A percentile compares a stretch with the other conserved stretches of the same genome.
These are phyloP conservation scores for Alternaria viburni DNA, from an alignment of 2,329 filamentous ascomycete genomes.

Conservation along the genomic window DNA sequence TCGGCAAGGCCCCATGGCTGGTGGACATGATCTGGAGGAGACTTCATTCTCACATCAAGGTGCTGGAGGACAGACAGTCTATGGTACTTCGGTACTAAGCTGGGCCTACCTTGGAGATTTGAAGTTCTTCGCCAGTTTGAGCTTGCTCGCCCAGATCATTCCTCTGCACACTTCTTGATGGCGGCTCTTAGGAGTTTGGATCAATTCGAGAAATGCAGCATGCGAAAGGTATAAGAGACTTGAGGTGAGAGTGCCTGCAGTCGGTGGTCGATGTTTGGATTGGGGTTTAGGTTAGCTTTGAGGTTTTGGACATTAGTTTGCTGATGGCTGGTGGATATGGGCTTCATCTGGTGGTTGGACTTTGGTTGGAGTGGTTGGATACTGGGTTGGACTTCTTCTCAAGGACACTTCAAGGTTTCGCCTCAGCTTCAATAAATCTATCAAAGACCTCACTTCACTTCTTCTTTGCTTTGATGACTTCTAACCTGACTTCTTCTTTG, in stretches of 20 bases:
- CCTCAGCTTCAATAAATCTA: constrained; percentile 8
- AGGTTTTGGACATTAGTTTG: constrained; percentile 3
- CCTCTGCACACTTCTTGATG: constrained; percentile 12
- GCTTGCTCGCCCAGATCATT: not conserved
- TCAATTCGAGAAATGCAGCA: constrained; percentile 18
- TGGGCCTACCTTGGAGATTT: constrained; percentile 13
- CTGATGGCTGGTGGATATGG: constrained; percentile 5
- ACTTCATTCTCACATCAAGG: constrained; percentile 5
- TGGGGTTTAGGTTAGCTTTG: not conserved
- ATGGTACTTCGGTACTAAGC: constrained; percentile 12
- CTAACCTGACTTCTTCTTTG: not conserved
- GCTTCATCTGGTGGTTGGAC: not conserved
- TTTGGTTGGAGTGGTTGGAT: not conserved
- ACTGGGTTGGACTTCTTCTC: not conserved
- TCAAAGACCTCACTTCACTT: not conserved
- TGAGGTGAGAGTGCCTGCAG: not conserved
- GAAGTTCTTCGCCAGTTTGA: not conserved
- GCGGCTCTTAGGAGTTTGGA: constrained; percentile 9
- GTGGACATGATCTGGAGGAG: constrained; percentile 13
- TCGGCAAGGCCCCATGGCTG: constrained; percentile 4
- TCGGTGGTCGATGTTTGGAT: constrained; percentile 9
- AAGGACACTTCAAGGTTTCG: not conserved
- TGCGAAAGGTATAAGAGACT: constrained; percentile 1
- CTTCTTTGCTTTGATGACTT: not conserved
- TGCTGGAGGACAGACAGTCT: constrained; percentile 19